Evolutionary conservation across 768 basidiomycete genomes (phyloP), one percentile per base, ranked within the genome.

Genomic region (Amanita phalloides): DNA sequence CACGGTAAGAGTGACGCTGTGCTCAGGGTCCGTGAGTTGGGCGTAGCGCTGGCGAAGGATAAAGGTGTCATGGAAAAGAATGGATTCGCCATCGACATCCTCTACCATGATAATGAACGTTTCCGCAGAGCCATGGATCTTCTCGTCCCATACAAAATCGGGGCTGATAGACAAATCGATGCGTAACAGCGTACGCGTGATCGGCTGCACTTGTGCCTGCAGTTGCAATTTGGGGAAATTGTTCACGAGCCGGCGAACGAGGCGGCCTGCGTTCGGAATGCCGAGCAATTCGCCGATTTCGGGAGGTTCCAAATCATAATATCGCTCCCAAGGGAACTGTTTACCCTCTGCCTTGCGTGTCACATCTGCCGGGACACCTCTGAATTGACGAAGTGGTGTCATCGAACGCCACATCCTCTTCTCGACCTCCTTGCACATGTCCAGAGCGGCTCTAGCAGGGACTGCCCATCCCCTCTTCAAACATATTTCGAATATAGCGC

Each of bases 131-230:
- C 92, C 90, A 57, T 98, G 95, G 5, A 93, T 79, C 65, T 90
- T 90, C 60, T 92, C 90, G 35, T 97, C 94, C 96, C 96, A 99
- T 42, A 86, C 79, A 80, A 98, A 99, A 63, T 98, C 96, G n/a
- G 96, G 94, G 3, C 82, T 81, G 62, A 99, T 94, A 2, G 90
- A 91, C 13, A 99, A 69, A 57, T 98, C 95, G 51, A 98, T 85
- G 32, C 90, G 82, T 11, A 99, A 77, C 11, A 98, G 79, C 0
- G 91, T 89, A 8, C 94, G 84, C 0, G 96, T 98, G 60, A 99
- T 92, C 0, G 95, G 96, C 59, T 96, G 90, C 0, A 98, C 95
- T 61, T 96, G 90, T 0, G 96, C 95, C 64, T 95, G 87, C 10
- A 99, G 71, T 83, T 91, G 90, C 25, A 96, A 75, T 63, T 95